phyloP scores from a whole-genome alignment of 2,329 filamentous ascomycete genomes.

The Diaporthe aspalathi region DNA sequence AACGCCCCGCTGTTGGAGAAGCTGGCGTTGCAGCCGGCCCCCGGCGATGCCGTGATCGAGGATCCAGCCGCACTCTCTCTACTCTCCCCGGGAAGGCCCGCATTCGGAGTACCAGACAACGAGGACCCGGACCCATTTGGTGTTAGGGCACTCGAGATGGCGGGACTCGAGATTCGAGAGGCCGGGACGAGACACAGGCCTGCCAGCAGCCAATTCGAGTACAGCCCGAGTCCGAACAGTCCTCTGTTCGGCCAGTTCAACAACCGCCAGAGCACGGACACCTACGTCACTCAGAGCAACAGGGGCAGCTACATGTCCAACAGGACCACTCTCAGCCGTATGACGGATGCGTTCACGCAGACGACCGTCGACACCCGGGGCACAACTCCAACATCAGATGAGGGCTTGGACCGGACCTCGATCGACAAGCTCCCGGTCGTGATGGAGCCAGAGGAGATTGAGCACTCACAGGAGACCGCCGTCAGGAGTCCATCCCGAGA shows the following conservation, averaged over 20 bases:
- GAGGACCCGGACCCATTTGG: constrained; percentile 94
- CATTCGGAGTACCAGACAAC: constrained; percentile 81
- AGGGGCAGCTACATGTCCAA: constrained; percentile 81
- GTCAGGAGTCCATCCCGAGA: constrained; percentile 58
- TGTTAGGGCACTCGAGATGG: constrained; percentile 88
- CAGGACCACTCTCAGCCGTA: constrained; percentile 75
- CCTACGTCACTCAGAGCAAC: constrained; percentile 64
- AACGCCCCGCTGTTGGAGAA: constrained; percentile 75
- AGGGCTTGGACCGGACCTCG: constrained; percentile 57
- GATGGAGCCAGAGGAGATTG: constrained; percentile 62
- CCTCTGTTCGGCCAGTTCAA: constrained; percentile 69
- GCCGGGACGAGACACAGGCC: constrained; percentile 83
- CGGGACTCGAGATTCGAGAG: constrained; percentile 89
- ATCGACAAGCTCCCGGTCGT: constrained; percentile 55
- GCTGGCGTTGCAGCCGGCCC: constrained; percentile 74
- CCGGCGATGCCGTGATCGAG: constrained; percentile 76
- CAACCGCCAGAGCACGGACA: constrained; percentile 77
- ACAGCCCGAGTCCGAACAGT: constrained; percentile 80
- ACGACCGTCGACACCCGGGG: constrained; percentile 50
- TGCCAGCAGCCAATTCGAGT: constrained; percentile 84
- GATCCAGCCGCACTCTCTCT: constrained; percentile 48
- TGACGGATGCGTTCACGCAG: constrained; percentile 77
- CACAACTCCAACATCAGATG: constrained; percentile 50
- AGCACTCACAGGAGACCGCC: constrained; percentile 69
- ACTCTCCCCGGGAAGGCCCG: constrained; percentile 52